Percentiles rank a stretch among this genome's conserved stretches.
Evolutionary conservation across 345 rosid genomes (phyloP).

Genomic region (Salix dunnii): DNA sequence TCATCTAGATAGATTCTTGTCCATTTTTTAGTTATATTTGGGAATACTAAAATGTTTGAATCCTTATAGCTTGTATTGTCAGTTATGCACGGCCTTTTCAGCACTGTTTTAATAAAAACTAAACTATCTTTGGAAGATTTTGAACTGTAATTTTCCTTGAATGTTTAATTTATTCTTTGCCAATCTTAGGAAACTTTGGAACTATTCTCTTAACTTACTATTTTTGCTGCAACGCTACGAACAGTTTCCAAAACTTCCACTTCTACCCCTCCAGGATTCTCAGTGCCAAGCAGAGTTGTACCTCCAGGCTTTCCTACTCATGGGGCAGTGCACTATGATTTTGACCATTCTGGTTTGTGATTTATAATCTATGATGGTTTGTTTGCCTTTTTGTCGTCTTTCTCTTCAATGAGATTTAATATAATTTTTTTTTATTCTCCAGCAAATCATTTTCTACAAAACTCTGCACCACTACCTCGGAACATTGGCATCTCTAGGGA

Average conservation of each 20-base stretch:
- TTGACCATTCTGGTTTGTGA: constrained; percentile 11
- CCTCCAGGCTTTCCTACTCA: constrained; percentile 24
- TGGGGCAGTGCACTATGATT: constrained; percentile 14
- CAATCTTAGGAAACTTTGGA: neutral
- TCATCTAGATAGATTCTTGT: neutral
- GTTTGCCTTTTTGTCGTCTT: neutral
- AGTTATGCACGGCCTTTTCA: neutral
- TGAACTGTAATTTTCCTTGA: neutral
- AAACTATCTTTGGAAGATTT: neutral
- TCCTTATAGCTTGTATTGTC: neutral
- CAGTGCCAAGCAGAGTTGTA: constrained; percentile 16
- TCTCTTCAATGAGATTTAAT: neutral
- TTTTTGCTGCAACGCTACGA: neutral
- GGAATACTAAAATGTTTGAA: neutral
- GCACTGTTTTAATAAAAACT: no score
- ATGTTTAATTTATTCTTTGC: neutral
- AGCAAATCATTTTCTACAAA: constrained; percentile 34
- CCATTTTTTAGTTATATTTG: neutral
- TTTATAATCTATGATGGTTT: constrained; percentile 3
- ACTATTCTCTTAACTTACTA: neutral
- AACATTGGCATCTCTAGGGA: constrained; percentile 25
- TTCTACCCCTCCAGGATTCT: constrained; percentile 25
- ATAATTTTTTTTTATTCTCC: constrained; percentile 10
- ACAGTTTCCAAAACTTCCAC: constrained; percentile 20
- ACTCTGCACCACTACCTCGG: constrained; percentile 22